A percentile compares a stretch with the other conserved stretches of the same genome.
Conservation (phyloP, 306 rosid species). For the Malus fusca region DNA sequence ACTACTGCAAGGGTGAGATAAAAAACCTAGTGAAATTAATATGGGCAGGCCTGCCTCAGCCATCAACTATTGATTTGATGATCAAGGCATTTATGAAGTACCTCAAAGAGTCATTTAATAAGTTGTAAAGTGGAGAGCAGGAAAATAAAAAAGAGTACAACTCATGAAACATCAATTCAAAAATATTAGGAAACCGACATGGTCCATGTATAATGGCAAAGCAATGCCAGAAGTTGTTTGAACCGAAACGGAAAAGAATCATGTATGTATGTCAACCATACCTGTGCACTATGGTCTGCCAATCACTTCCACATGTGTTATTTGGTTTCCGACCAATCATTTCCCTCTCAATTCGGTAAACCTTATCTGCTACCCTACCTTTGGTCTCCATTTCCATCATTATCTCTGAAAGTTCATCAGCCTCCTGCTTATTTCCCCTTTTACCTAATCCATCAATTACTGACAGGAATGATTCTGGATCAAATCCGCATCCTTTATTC, state of each 20-base stretch:
- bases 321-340: conserved; percentile 24
- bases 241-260: conserved; percentile 1
- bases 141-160: background rate
- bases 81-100: too few species aligned
- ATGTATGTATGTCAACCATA: conserved; percentile 18
- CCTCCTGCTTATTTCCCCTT: conserved; percentile 63
- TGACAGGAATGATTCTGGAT: conserved; percentile 72
- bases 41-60: background rate
- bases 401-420: conserved; percentile 62
- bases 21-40: background rate
- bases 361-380: conserved; percentile 33
- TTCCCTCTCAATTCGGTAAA: conserved; percentile 24
- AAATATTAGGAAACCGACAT: background rate
- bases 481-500: conserved; percentile 52
- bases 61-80: too few species aligned
- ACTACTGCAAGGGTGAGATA: background rate
- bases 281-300: conserved; percentile 82
- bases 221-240: background rate
- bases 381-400: conserved; percentile 77
- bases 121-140: background rate
- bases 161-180: background rate
- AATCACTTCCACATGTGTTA: conserved; percentile 38
- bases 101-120: background rate
- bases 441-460: conserved; percentile 74
- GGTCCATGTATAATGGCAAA: background rate